A percentile compares a stretch with the other conserved stretches of the same genome.
phyloP scores from a whole-genome alignment of 148 eudicot species.

The Polygonum aviculare region DNA sequence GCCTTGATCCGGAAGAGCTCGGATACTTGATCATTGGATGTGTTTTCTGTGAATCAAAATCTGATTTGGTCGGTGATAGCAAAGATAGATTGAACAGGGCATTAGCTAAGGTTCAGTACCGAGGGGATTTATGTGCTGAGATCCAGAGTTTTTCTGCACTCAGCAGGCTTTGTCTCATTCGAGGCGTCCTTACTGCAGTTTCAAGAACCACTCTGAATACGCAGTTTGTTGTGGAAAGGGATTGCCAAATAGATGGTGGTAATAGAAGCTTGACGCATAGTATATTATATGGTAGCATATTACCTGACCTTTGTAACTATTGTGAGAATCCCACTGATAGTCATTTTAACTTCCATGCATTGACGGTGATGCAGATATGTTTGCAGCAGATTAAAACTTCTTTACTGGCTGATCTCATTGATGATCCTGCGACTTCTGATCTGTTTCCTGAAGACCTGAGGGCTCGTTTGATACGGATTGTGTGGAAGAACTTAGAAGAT shows the following conservation, averaged over 20 bases:
- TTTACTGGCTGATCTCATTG: conserved; percentile 35
- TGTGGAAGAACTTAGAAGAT: conserved; percentile 97
- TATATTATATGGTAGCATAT: conserved; percentile 73
- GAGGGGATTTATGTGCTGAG: conserved; percentile 51
- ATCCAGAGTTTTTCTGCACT: conserved; percentile 41
- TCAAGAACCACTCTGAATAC: conserved; percentile 67
- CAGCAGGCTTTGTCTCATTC: conserved; percentile 79
- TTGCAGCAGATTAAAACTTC: conserved; percentile 93
- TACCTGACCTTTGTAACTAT: conserved; percentile 75
- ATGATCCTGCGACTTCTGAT: conserved; percentile 24
- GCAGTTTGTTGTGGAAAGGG: conserved; percentile 24
- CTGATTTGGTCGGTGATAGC: conserved; percentile 21
- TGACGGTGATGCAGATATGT: conserved; percentile 94
- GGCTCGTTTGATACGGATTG: conserved; percentile 49
- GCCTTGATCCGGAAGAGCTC: conserved; percentile 63
- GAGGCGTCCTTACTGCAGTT: conserved; percentile 86
- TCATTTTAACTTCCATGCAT: conserved; percentile 88
- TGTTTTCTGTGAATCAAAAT: conserved; percentile 33
- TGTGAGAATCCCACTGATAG: conserved; percentile 92
- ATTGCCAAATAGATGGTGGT: conserved; percentile 19
- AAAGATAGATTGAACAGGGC: conserved; percentile 25
- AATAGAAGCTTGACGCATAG: conserved; percentile 21
- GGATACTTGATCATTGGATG: conserved; percentile 54
- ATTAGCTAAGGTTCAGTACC: conserved; percentile 37
- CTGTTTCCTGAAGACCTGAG: conserved; percentile 63